phyloP scores from a whole-genome alignment of 2,329 filamentous ascomycete species.

The Monosporascus sp. region DNA sequence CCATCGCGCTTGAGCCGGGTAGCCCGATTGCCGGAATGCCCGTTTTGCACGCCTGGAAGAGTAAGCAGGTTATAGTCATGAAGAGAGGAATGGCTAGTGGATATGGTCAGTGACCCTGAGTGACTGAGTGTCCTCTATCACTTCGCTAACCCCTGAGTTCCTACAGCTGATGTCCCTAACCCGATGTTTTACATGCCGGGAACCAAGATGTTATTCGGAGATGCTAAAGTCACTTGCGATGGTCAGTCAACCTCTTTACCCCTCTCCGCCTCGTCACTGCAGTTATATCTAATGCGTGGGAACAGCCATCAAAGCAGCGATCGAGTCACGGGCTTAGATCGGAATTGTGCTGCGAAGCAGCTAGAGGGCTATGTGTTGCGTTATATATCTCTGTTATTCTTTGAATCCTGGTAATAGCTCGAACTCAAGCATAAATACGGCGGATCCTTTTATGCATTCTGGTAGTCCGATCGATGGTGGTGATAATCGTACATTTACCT shows the following conservation, averaged over 20 bases:
- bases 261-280: conserved; percentile 3
- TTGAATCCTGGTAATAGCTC: background rate
- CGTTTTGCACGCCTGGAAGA: conserved; percentile 89
- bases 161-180: conserved; percentile 76
- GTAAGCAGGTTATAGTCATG: conserved; percentile 89
- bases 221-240: conserved; percentile 79
- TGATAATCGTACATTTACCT: too few relatives aligned
- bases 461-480: background rate
- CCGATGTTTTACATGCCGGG: conserved; percentile 91
- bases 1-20: conserved; percentile 77
- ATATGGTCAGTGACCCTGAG: conserved; percentile 55
- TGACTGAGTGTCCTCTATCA: background rate
- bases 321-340: conserved; percentile 28
- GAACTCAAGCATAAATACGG: background rate
- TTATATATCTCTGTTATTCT: background rate
- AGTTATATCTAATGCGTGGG: background rate
- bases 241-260: conserved; percentile 41
- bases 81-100: conserved; percentile 86
- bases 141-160: conserved; percentile 1
- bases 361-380: background rate
- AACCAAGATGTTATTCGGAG: conserved; percentile 87
- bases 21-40: conserved; percentile 89
- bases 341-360: background rate
- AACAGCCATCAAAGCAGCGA: conserved; percentile 36
- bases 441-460: background rate